A percentile compares a stretch with the other conserved stretches of the same genome.
Conservation (phyloP, 2,329 filamentous ascomycete genomes). For the Fusarium protoensiforme region DNA sequence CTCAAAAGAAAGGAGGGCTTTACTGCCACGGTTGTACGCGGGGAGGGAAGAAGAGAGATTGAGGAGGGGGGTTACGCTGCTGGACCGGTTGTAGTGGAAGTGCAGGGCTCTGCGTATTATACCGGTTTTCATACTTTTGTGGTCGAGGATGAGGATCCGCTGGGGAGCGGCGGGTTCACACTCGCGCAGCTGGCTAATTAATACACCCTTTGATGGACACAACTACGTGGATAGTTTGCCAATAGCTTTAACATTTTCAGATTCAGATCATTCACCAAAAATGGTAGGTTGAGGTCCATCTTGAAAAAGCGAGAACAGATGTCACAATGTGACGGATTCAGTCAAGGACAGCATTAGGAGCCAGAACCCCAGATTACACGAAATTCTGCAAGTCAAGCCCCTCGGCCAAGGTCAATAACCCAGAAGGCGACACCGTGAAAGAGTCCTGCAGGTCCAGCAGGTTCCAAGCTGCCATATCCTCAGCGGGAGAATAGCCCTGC, state of each 20-base stretch:
- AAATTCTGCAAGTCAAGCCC: background rate
- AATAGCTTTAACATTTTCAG: no score
- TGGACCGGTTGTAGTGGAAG: background rate
- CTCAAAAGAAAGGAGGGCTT: background rate
- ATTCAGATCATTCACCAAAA: no score
- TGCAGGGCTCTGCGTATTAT: background rate
- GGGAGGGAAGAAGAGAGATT: background rate
- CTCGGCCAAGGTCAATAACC: background rate
- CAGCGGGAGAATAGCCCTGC: background rate
- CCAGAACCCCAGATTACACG: no score
- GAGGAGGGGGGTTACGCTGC: background rate
- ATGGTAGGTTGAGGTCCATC: no score
- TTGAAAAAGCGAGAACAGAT: no score
- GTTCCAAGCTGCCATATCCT: background rate
- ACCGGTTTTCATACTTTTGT: background rate
- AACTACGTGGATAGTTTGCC: no score
- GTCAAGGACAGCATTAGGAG: no score
- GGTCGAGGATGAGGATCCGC: background rate
- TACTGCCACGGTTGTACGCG: background rate
- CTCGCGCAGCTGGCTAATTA: background rate
- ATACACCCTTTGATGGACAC: no score
- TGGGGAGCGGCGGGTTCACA: background rate
- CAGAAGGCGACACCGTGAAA: background rate
- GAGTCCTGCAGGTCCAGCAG: background rate
- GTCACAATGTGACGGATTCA: no score